These are phyloP conservation scores for Pistacia integerrima DNA, from an alignment of 345 rosid genomes.

Conservation along the genomic window DNA sequence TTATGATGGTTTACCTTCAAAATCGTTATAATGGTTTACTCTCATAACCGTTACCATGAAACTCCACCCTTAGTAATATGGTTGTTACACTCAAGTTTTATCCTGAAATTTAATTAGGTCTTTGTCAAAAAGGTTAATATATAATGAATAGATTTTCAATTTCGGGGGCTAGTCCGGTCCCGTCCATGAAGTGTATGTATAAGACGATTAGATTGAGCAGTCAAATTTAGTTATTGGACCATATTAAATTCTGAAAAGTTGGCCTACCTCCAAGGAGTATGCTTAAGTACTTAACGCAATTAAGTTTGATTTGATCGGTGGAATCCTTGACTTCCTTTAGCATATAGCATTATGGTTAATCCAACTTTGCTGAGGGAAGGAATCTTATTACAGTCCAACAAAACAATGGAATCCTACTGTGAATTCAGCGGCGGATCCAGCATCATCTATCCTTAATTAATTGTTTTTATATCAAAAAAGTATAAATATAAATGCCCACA, in stretches of 20 bases:
- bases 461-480: too few species aligned
- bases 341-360: not conserved
- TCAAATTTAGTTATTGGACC: not conserved
- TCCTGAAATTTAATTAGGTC: too few species aligned
- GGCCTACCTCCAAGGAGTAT: not conserved
- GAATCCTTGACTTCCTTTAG: not conserved
- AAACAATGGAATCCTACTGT: not conserved
- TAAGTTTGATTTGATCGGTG: constrained; percentile 6
- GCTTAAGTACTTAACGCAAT: constrained; percentile 9
- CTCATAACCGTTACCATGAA: too few species aligned
- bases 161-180: not conserved
- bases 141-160: not conserved
- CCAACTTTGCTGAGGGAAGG: not conserved
- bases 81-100: too few species aligned
- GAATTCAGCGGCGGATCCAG: too few species aligned
- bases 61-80: too few species aligned
- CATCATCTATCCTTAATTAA: too few species aligned
- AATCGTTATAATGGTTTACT: too few species aligned
- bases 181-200: too few species aligned
- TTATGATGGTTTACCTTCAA: too few species aligned
- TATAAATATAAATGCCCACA: too few species aligned
- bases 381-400: not conserved
- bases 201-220: not conserved
- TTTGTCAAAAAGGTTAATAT: too few species aligned
- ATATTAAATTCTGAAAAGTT: not conserved